Evolutionary conservation across 768 basidiomycete species (phyloP).

Genomic region (Serendipita sp.): DNA sequence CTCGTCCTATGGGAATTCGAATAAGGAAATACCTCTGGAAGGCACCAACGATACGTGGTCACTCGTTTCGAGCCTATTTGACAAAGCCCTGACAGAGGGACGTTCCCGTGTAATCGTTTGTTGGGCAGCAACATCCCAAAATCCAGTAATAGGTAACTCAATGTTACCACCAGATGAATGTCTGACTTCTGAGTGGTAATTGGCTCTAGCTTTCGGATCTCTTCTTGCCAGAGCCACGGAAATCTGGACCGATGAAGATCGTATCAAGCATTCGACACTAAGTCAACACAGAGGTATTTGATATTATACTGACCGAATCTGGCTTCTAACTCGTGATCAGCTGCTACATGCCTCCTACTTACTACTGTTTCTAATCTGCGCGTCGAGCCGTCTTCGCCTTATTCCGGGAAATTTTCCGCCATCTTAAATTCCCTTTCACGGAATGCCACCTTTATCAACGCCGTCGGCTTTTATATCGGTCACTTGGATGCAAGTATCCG

Average conservation of each 20-base stretch:
- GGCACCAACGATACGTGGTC: no score
- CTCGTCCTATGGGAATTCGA: no score
- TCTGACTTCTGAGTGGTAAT: background rate
- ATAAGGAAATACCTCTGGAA: no score
- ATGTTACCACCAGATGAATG: no score
- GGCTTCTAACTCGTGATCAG: slow-evolving; percentile 30
- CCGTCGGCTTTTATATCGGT: slow-evolving; percentile 57
- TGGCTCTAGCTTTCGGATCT: slow-evolving; percentile 13
- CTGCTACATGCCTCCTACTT: slow-evolving; percentile 35
- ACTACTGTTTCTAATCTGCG: slow-evolving; percentile 17
- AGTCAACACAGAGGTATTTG: slow-evolving; percentile 52
- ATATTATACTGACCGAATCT: slow-evolving; percentile 30
- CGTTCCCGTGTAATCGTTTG: no score
- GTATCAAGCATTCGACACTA: slow-evolving; percentile 65
- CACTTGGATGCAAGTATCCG: slow-evolving; percentile 65
- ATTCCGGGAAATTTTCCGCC: background rate
- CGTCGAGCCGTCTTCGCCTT: background rate
- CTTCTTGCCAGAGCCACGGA: slow-evolving; percentile 27
- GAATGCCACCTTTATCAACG: slow-evolving; percentile 37
- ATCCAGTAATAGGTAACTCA: background rate
- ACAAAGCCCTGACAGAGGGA: no score
- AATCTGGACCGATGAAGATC: slow-evolving; percentile 59
- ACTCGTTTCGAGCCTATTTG: no score
- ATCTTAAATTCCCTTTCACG: slow-evolving; percentile 18
- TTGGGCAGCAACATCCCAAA: slow-evolving; percentile 23